Conservation (phyloP, 2,329 filamentous ascomycete genomes). For the Intubia oerlemansii region DNA sequence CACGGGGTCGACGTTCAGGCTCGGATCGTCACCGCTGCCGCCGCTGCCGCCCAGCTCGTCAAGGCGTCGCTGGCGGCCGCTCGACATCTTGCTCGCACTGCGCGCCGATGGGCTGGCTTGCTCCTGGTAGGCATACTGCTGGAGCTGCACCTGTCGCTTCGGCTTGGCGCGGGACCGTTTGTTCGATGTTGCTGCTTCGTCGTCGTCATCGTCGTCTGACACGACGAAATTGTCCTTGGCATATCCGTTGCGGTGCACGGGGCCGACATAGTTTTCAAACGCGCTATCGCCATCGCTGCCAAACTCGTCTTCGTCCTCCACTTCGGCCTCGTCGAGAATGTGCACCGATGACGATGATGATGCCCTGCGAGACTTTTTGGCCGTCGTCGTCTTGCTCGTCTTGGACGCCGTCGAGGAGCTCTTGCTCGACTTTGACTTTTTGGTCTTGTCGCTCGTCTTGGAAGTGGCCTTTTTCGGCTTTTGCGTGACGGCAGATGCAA, state of each 20-base stretch:
- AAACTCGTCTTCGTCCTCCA: slow-evolving; percentile 9
- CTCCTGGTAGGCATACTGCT: slow-evolving; percentile 4
- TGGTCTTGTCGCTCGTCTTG: slow-evolving; percentile 2
- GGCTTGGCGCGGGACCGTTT: not conserved
- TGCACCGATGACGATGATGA: slow-evolving; percentile 4
- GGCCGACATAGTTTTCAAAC: slow-evolving; percentile 16
- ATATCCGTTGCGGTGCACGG: slow-evolving; percentile 21
- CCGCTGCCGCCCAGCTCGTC: slow-evolving; percentile 25
- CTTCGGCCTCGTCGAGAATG: slow-evolving; percentile 14
- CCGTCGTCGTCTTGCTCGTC: not conserved
- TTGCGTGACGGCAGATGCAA: not conserved
- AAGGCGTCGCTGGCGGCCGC: slow-evolving; percentile 16
- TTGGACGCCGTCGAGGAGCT: slow-evolving; percentile 5
- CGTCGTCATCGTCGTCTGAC: slow-evolving; percentile 18
- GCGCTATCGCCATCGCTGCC: slow-evolving; percentile 17
- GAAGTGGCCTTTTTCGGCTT: not conserved
- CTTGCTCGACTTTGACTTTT: not conserved
- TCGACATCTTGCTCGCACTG: slow-evolving; percentile 7
- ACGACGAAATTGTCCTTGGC: slow-evolving; percentile 21
- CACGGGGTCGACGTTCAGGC: slow-evolving; percentile 19
- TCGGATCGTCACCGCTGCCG: too few relatives aligned
- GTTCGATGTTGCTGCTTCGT: too few relatives aligned
- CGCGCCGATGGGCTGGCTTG: not conserved
- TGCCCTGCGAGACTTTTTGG: slow-evolving; percentile 2
- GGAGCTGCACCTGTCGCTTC: slow-evolving; percentile 2